Evolutionary conservation across 2,329 filamentous ascomycete species (phyloP).

Genomic region (Microdochium bolleyi): DNA sequence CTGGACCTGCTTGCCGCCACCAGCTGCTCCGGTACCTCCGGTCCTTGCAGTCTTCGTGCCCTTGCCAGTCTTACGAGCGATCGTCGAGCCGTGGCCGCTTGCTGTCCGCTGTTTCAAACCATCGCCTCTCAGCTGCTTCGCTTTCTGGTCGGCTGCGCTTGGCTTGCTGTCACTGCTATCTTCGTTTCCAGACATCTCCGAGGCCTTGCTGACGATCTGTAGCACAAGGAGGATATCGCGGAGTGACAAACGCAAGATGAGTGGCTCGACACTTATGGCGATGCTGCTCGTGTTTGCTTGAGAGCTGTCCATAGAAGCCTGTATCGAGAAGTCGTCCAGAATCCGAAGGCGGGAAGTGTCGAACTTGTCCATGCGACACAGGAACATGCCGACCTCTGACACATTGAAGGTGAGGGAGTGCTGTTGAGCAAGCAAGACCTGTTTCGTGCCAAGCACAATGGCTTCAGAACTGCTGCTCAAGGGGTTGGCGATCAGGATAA

Average conservation of each 20-base stretch:
- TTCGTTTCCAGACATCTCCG: conserved; percentile 69
- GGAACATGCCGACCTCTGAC: conserved; percentile 92
- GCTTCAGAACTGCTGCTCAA: conserved; percentile 85
- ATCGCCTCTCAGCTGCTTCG: conserved; percentile 40
- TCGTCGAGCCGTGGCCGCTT: conserved; percentile 47
- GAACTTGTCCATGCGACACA: conserved; percentile 97
- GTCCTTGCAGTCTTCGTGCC: conserved; percentile 26
- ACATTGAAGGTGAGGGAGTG: conserved; percentile 91
- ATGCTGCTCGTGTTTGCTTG: conserved; percentile 63
- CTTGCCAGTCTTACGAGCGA: conserved; percentile 30
- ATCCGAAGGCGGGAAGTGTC: conserved; percentile 86
- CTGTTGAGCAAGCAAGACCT: conserved; percentile 86
- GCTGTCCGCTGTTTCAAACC: conserved; percentile 47
- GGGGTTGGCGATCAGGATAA: conserved; percentile 94
- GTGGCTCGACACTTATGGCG: conserved; percentile 79
- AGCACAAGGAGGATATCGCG: conserved; percentile 91
- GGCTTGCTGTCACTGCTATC: conserved; percentile 30
- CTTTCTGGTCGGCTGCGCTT: conserved; percentile 44
- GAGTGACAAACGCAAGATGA: conserved; percentile 83
- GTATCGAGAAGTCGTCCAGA: conserved; percentile 91
- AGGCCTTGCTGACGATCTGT: conserved; percentile 85
- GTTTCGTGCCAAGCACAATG: conserved; percentile 89
- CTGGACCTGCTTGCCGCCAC: conserved; percentile 8
- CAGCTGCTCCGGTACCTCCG: conserved; percentile 9
- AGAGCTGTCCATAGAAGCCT: conserved; percentile 75